Evolutionary conservation across 176 grass and related monocot genomes (phyloP), one percentile per base, ranked within the genome.

Genomic region (Triticum timopheevii): DNA sequence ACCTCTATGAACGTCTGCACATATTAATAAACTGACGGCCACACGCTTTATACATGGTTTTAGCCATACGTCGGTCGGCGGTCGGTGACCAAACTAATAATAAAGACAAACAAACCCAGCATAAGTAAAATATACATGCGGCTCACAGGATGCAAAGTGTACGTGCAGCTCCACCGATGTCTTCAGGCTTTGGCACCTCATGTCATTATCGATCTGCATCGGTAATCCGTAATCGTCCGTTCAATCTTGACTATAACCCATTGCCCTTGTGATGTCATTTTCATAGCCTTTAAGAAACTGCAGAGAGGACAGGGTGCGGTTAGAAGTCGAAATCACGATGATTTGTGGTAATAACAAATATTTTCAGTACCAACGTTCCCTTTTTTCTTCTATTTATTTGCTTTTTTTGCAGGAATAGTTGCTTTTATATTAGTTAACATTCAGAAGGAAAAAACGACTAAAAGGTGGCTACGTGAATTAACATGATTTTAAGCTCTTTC

Each of bases 251-350:
- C 33, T 22, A 8, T 13, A 0, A 25, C 30, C 33, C 20, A 11
- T 30, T 44, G 7, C 76, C 2, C 2, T 31, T 12, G 70, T 24
- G 45, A 23, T 45, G 38, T 47, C 49, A 19, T 83, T 77, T 44
- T 82, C 71, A 44, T 23, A 23, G 33, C 27, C 22, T 10, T 59
- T 52, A 25, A 76, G 70, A 23, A 38, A 42, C 44, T 9, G 7
- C 35, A 11, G 7, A 3, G 9, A n/a, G 15, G 33, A 34, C 33
- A 44, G 1, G 24, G 19, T 77, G 80, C 25, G 4, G 73, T 78
- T 83, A 45, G 11, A 77, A 56, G 80, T 62, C 80, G 59, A 83
- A 47, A 83, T 88, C 80, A 19, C 4, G 27, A 20, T 47, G 25
- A 17, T 83, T 69, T 23, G 70, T 40, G 23, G 31, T 65, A 5